Conservation (phyloP, 169 alveolate genomes). For the Theileria sp. region DNA sequence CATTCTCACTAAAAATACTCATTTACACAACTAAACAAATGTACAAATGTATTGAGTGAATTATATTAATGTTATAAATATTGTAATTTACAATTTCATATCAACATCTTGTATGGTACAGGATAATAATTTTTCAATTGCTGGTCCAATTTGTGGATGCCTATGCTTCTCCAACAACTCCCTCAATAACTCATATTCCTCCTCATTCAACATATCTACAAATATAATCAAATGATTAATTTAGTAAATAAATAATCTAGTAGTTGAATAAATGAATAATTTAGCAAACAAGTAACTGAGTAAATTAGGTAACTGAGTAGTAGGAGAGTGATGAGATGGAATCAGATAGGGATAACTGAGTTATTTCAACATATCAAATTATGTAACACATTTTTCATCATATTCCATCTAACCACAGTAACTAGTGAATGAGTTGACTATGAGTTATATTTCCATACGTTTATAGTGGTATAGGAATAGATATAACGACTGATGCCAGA, state of each 20-base stretch:
- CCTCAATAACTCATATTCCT: slow-evolving; percentile 28
- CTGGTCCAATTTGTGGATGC: slow-evolving; percentile 55
- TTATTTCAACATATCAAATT: slow-evolving; percentile 29
- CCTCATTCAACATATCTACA: slow-evolving; percentile 46
- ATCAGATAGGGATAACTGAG: slow-evolving; percentile 72
- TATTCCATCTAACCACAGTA: not conserved
- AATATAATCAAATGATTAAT: not conserved
- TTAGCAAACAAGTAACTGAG: too few species aligned
- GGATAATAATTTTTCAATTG: slow-evolving; percentile 32
- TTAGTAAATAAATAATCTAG: not conserved
- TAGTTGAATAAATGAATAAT: not conserved
- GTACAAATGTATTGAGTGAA: too few species aligned
- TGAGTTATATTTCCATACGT: slow-evolving; percentile 49
- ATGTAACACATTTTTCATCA: not conserved
- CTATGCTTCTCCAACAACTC: slow-evolving; percentile 26
- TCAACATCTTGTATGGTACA: slow-evolving; percentile 39
- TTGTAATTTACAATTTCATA: slow-evolving; percentile 1
- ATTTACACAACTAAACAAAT: too few species aligned
- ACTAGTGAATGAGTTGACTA: not conserved
- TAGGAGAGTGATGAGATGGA: too few species aligned
- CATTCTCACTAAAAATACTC: not conserved
- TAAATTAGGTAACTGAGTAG: too few species aligned
- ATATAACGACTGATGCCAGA: slow-evolving; percentile 91
- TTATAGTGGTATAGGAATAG: slow-evolving; percentile 85
- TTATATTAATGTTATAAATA: too few species aligned